These are phyloP conservation scores for Scutellaria baicalensis DNA, from an alignment of 257 asterid genomes.

Conservation along the genomic window DNA sequence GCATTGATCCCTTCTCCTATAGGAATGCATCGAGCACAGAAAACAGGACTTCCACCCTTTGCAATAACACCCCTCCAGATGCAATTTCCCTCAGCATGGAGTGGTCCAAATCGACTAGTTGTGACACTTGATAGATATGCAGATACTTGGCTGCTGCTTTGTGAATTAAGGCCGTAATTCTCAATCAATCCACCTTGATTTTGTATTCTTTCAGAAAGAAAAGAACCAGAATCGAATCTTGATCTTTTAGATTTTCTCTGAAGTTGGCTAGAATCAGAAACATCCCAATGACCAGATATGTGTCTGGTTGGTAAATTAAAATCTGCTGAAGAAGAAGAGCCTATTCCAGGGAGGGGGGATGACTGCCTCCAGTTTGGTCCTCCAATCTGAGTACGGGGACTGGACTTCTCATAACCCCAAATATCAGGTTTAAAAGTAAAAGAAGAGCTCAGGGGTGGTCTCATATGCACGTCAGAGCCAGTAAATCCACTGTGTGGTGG, in stretches of 20 bases:
- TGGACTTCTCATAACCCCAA: constrained; percentile 28
- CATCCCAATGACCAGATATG: constrained; percentile 47
- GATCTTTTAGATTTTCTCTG: constrained; percentile 60
- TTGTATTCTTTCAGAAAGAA: constrained; percentile 26
- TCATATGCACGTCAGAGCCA: constrained; percentile 31
- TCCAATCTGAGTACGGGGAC: constrained; percentile 31
- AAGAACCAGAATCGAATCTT: constrained; percentile 40
- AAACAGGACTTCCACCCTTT: constrained; percentile 69
- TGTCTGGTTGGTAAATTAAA: constrained; percentile 27
- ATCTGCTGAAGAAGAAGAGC: constrained; percentile 43
- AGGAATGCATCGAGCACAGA: constrained; percentile 70
- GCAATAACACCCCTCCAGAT: constrained; percentile 73
- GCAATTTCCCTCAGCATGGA: constrained; percentile 19
- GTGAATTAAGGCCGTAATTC: constrained; percentile 21
- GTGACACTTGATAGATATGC: constrained; percentile 25
- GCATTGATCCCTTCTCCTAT: constrained; percentile 42
- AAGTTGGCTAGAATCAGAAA: constrained; percentile 38
- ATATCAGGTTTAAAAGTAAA: constrained; percentile 32
- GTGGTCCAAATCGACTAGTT: constrained; percentile 26
- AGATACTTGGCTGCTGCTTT: constrained; percentile 14
- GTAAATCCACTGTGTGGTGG: constrained; percentile 30
- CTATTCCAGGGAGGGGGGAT: constrained; percentile 47
- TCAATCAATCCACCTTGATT: constrained; percentile 33
- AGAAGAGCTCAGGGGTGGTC: constrained; percentile 33
- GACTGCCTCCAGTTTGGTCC: constrained; percentile 56